These are phyloP conservation scores for Rubia tinctorum DNA, from an alignment of 305 asterid species.

Conservation along the genomic window DNA sequence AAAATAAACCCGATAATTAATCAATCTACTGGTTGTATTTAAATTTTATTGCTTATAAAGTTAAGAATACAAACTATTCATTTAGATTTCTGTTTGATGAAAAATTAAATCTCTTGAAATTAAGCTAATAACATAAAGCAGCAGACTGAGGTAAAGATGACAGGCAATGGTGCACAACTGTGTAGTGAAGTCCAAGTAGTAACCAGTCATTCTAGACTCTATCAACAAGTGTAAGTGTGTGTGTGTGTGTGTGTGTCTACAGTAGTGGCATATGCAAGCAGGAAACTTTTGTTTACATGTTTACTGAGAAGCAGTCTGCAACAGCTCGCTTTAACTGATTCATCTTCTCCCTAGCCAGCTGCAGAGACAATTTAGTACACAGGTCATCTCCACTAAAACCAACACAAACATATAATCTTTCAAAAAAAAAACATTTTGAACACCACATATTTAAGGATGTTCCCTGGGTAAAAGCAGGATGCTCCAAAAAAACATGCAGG, in stretches of 20 bases:
- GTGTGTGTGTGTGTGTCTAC: too few species aligned
- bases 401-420: too few species aligned
- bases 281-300: conserved; percentile 13
- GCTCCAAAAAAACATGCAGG: conserved; percentile 12
- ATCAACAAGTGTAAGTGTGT: too few species aligned
- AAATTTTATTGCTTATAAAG: too few species aligned
- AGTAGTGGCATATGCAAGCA: not conserved
- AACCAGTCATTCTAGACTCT: not conserved
- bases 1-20: too few species aligned
- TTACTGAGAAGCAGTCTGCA: conserved; percentile 53
- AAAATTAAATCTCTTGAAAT: too few species aligned
- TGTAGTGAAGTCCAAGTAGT: not conserved
- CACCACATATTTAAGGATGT: not conserved
- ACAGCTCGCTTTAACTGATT: conserved; percentile 58
- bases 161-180: not conserved
- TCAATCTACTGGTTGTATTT: too few species aligned
- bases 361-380: conserved; percentile 25
- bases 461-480: conserved; percentile 1
- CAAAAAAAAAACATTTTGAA: not conserved
- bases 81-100: too few species aligned
- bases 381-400: too few species aligned
- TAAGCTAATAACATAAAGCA: not conserved
- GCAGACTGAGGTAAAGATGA: not conserved
- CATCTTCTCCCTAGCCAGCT: conserved; percentile 76
- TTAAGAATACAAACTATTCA: too few species aligned